These are phyloP conservation scores for Globisporangium nagaii DNA, from an alignment of 352 stramenopile species.

Conservation along the genomic window DNA sequence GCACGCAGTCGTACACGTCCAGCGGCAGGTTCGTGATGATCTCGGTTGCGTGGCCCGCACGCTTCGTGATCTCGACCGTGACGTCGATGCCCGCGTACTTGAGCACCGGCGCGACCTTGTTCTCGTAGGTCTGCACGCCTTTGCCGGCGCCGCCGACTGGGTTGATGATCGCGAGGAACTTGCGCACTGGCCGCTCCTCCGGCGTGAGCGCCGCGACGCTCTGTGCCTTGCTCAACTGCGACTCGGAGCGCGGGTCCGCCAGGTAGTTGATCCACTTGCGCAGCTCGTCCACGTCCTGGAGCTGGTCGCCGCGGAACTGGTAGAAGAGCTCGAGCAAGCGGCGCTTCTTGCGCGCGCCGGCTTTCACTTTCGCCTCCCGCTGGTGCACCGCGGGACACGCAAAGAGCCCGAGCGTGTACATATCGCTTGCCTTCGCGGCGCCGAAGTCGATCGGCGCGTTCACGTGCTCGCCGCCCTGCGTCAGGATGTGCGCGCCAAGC, in stretches of 20 bases:
- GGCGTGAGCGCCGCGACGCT: constrained; percentile 28
- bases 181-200: constrained; percentile 15
- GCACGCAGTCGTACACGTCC: constrained; percentile 53
- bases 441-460: constrained; percentile 12
- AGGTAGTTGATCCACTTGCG: constrained; percentile 41
- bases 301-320: constrained; percentile 30
- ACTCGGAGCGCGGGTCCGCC: constrained; percentile 34
- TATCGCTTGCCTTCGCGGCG: constrained; percentile 1
- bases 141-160: constrained; percentile 55
- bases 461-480: constrained; percentile 31
- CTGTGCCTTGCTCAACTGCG: constrained; percentile 12
- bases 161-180: constrained; percentile 71
- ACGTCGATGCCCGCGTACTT: constrained; percentile 43
- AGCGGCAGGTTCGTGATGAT: constrained; percentile 43
- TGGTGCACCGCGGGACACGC: constrained; percentile 25
- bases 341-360: constrained; percentile 28
- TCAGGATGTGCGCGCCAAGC: constrained; percentile 50
- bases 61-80: constrained; percentile 40
- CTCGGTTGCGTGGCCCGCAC: constrained; percentile 44
- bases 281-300: constrained; percentile 29
- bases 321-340: constrained; percentile 41
- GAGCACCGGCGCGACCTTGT: constrained; percentile 48
- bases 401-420: constrained; percentile 44
- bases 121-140: constrained; percentile 45
- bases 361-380: constrained; percentile 10